Percentiles rank a stretch among this genome's conserved stretches.
Conservation (phyloP, 2,329 filamentous ascomycete genomes). For the Alternaria rosae region DNA sequence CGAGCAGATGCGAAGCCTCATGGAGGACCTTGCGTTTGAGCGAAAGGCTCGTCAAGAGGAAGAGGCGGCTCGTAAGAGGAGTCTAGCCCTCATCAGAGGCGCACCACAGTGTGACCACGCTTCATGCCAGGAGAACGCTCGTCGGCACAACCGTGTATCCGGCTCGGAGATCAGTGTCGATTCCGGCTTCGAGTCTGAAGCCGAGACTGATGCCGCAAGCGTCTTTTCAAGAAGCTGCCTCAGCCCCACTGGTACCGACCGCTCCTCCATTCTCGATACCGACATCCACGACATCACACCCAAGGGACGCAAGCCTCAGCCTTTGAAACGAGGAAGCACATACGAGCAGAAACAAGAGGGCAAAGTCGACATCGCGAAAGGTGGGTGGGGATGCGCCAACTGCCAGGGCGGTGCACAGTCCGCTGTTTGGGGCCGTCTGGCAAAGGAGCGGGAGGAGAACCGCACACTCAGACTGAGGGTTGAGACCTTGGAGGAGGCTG, state of each 20-base stretch:
- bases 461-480: slow-evolving; percentile 60
- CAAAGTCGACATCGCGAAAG: slow-evolving; percentile 34
- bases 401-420: slow-evolving; percentile 49
- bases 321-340: slow-evolving; percentile 34
- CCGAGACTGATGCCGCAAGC: slow-evolving; percentile 58
- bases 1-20: slow-evolving; percentile 56
- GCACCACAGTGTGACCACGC: slow-evolving; percentile 26
- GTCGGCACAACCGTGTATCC: slow-evolving; percentile 43
- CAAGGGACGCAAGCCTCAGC: slow-evolving; percentile 43
- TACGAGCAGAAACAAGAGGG: slow-evolving; percentile 55
- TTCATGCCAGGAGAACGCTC: slow-evolving; percentile 25
- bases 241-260: slow-evolving; percentile 45
- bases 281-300: slow-evolving; percentile 42
- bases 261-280: slow-evolving; percentile 45
- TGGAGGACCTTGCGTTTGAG: slow-evolving; percentile 47
- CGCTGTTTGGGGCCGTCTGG: slow-evolving; percentile 61
- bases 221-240: slow-evolving; percentile 51
- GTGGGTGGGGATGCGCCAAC: slow-evolving; percentile 44
- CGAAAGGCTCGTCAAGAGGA: slow-evolving; percentile 44
- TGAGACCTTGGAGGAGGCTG: slow-evolving; percentile 60
- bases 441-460: slow-evolving; percentile 64
- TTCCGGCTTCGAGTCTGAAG: slow-evolving; percentile 67
- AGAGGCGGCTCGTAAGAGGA: slow-evolving; percentile 44
- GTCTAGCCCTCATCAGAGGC: slow-evolving; percentile 38
- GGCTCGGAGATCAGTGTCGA: slow-evolving; percentile 55